Base-by-base conservation (phyloP, 441 rosid genomes). In the Geranium incanum region DNA sequence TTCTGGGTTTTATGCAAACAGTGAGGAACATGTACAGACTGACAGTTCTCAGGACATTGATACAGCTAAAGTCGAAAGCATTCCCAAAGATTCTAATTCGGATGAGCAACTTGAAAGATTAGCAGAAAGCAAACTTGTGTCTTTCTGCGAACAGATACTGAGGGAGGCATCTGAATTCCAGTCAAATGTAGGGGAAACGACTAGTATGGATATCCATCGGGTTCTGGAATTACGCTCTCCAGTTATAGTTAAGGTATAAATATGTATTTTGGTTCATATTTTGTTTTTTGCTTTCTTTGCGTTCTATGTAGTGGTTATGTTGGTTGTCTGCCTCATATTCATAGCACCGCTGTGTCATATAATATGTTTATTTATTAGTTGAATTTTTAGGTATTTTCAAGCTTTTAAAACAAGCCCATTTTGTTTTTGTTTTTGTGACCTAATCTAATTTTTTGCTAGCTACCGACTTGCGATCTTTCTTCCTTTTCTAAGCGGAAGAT, bases 171-270 rank as follows among this genome's bases (percentile, higher is more conserved):
- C 98, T 48, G 93, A 89, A 70, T 87, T 95, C 70, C 98, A 93
- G 79, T 88, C 94, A 65, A 81, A 80, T 57, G 75, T 84, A n/a
- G 97, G 92, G 71, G 99, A 91, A 75, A 81, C 89, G 70, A 82
- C 95, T 71, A 89, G 91, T 76, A 85, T 91, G 97, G 89, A 91
- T 79, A 80, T 93, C 74, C 98, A 95, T 79, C 89, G 89, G 66
- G 96, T 91, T 77, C 78, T 93, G 68, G 98, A 93, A 80, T 83
- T 95, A 70, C 94, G 99, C 48, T 89, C 99, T 55, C 99, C 98
- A 0, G 76, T 93, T 72, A 91, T 95, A 78, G 94, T 95, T 63
- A 88, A 89, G 99, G 99, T 95, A 85, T 74, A 63, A 2, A 43
- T 36, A 45, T 7, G 1, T 1, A 23, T n/a, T 36, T 36, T 68